Conservation (phyloP, 345 rosid species). For the Acer saccharum region DNA sequence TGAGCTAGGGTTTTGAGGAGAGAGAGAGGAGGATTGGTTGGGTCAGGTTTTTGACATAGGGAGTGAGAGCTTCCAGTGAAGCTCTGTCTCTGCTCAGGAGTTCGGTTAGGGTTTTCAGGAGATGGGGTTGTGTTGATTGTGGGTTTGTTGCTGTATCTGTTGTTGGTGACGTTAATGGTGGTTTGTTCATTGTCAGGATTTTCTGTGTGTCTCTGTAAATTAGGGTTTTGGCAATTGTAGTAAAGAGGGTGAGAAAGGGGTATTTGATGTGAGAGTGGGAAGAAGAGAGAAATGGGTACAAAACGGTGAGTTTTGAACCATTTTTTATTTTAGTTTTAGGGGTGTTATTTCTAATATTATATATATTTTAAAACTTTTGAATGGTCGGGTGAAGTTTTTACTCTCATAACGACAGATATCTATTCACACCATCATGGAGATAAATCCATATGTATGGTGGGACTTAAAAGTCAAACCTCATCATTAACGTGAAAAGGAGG, state of each 20-base stretch:
- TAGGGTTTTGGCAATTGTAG: background rate
- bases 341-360: too few species aligned
- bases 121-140: slow-evolving; percentile 26
- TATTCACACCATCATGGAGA: too few species aligned
- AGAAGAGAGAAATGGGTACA: background rate
- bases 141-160: background rate
- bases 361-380: too few species aligned
- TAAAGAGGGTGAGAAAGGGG: background rate
- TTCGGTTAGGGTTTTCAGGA: slow-evolving; percentile 44
- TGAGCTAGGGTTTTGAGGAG: slow-evolving; percentile 45
- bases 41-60: slow-evolving; percentile 51
- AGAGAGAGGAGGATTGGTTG: slow-evolving; percentile 53
- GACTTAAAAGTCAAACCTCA: too few species aligned
- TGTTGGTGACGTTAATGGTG: background rate
- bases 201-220: background rate
- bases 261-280: background rate
- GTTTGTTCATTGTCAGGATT: background rate
- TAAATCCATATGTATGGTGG: too few species aligned
- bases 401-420: too few species aligned
- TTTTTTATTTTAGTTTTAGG: too few species aligned
- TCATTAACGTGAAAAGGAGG: too few species aligned
- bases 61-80: slow-evolving; percentile 47
- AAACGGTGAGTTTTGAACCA: background rate
- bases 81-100: slow-evolving; percentile 39
- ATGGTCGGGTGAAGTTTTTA: too few species aligned